Evolutionary conservation across 345 rosid genomes (phyloP), one percentile per base, ranked within the genome.

Genomic region (Balakata baccata): DNA sequence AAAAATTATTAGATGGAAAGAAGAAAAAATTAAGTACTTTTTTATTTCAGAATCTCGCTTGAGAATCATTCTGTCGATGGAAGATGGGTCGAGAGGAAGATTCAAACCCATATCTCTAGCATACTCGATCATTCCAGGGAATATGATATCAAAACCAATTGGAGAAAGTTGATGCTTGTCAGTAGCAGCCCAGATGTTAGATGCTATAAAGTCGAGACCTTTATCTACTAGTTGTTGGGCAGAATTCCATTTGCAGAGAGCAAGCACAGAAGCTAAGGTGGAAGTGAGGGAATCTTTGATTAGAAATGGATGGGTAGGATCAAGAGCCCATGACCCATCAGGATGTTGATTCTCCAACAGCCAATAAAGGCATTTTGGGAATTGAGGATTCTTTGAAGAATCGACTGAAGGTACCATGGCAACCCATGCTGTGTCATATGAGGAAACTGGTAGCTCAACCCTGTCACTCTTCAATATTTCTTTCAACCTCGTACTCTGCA

Each of bases 361-460:
- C 79, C 79, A 70, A 17, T 70, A 12, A 45, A 76, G 20, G 49
- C 74, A 61, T 34, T 63, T 7, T 11, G 79, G 79, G 50, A 69
- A 76, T 11, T 56, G 62, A 17, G 79, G 68, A 34, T 61, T 38
- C 4, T 47, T 3, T 20, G 23, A 25, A 0, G 67, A 22, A 52
- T 38, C 66, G 0, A 47, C 5, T 0, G 51, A 10, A 20, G 61
- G 66, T n/a, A 75, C 64, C 79, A 76, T 70, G 7, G 79, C 68
- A 17, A 76, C 65, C 79, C 79, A 76, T 0, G 79, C 79, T 11
- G 79, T 75, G 60, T 75, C 78, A 49, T 75, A 75, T 0, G 78
- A 58, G 2, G 79, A 75, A 37, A 16, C 54, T 13, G 79, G 70
- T 16, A 69, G 52, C 46, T 76, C 74, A 16, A 75, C 65, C 14